Evolutionary conservation across 2,329 filamentous ascomycete species (phyloP), one percentile per base, ranked within the genome.

Genomic region (Cercospora canescens): DNA sequence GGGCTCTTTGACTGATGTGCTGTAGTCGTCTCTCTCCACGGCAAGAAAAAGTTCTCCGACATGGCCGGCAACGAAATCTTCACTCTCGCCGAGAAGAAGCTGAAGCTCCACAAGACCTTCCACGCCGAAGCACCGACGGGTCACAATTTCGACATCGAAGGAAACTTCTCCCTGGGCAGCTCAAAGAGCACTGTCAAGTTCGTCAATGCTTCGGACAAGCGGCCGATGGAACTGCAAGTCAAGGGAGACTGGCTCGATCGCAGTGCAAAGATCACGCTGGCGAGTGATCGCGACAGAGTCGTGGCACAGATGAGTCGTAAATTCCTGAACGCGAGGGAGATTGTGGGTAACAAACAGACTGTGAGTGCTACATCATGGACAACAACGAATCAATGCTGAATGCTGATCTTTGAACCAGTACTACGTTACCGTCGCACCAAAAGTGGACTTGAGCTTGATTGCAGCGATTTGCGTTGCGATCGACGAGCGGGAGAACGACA

Each of bases 381-480:
- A 9, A 3, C 4, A 2, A 5, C 8, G 11, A 26, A 0, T 3
- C 3, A 32, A 14, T 18, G 4, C 24, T 8, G 6, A 12, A 24
- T 37, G 48, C 67, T 72, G 55, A 68, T 58, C 12, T 32, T 12
- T 11, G 4, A 3, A 26, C 6, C 41, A 76, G 75, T 92, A 92
- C 70, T 84, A 82, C 1, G 81, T 92, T 4, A 82, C 82, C 0
- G 83, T 91, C 5, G 88, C 88, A 1, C 87, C 89, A 0, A 85
- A 86, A 16, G 86, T 90, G 6, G 89, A 92, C 73, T 83, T 90
- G 77, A 85, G 87, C 4, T 73, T 91, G 55, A 85, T 91, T 69
- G 87, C 83, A 0, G 89, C 89, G 9, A 80, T 91, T 72, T 91
- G 88, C 73, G 87, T 92, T 60, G 88, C 85, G 67, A 79, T 91